Evolutionary conservation across 2,329 filamentous ascomycete species (phyloP).

Genomic region (Xenosphaeropsis pyriputrescens): DNA sequence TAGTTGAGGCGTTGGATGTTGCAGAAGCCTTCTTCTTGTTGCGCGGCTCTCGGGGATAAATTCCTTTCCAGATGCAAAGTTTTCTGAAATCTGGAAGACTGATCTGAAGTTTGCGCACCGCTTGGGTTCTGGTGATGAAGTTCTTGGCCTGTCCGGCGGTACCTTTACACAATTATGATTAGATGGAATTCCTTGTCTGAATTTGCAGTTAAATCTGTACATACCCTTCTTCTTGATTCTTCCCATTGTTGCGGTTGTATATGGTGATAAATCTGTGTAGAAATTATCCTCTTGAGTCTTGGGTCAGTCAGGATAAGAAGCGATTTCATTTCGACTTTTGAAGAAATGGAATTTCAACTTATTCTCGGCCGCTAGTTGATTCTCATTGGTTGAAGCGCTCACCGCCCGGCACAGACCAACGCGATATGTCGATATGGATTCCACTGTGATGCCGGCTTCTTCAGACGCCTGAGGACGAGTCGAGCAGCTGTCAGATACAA

Average conservation of each 20-base stretch:
- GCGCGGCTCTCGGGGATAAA: conserved; percentile 92
- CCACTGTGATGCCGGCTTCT: too few species aligned
- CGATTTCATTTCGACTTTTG: background rate
- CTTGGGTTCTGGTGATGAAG: conserved; percentile 94
- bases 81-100: conserved; percentile 94
- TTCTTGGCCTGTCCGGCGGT: conserved; percentile 90
- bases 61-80: conserved; percentile 98
- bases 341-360: background rate
- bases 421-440: too few species aligned
- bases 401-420: conserved; percentile 13
- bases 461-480: conserved; percentile 2
- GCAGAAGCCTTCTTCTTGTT: conserved; percentile 96
- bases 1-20: conserved; percentile 77
- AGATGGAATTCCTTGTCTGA: too few species aligned
- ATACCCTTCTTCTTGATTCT: conserved; percentile 81
- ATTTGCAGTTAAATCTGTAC: conserved; percentile 2
- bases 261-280: too few species aligned
- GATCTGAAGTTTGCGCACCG: conserved; percentile 94
- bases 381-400: conserved; percentile 7
- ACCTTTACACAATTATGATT: conserved; percentile 27
- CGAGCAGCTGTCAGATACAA: conserved; percentile 6
- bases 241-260: conserved; percentile 33
- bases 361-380: background rate
- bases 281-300: too few species aligned
- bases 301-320: background rate